Conservation (phyloP, 257 asterid genomes). For the Coffea eugenioides region DNA sequence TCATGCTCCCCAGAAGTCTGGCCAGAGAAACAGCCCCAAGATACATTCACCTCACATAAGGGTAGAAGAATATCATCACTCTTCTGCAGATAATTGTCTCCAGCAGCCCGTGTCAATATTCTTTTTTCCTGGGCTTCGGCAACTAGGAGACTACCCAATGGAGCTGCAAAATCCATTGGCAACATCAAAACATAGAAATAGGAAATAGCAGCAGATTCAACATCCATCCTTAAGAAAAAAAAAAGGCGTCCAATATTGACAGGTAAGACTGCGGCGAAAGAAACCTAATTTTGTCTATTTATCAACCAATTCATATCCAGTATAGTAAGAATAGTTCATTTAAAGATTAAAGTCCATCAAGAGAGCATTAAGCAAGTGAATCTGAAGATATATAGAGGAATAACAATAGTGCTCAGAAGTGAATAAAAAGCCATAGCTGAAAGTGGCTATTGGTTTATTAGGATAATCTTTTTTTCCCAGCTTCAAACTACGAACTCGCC, state of each 20-base stretch:
- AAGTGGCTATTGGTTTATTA: no score
- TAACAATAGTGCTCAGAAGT: not conserved
- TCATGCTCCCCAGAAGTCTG: not conserved
- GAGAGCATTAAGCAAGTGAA: not conserved
- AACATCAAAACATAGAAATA: not conserved
- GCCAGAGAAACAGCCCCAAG: not conserved
- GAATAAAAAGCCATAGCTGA: not conserved
- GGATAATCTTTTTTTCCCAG: no score
- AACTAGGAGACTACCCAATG: not conserved
- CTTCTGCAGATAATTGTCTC: not conserved
- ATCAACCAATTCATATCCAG: not conserved
- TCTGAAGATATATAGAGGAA: not conserved
- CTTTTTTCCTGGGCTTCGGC: conserved; percentile 2
- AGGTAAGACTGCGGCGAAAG: not conserved
- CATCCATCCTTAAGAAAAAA: not conserved
- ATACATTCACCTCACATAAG: not conserved
- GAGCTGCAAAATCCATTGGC: conserved; percentile 1
- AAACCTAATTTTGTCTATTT: not conserved
- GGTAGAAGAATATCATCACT: not conserved
- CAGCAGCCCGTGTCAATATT: not conserved
- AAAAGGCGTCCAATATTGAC: not conserved
- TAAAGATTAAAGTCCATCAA: not conserved
- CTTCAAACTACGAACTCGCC: not conserved
- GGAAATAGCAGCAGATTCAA: not conserved
- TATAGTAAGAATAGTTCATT: not conserved